Evolutionary conservation across 768 basidiomycete genomes (phyloP).

Genomic region (Myochromella boudieri): DNA sequence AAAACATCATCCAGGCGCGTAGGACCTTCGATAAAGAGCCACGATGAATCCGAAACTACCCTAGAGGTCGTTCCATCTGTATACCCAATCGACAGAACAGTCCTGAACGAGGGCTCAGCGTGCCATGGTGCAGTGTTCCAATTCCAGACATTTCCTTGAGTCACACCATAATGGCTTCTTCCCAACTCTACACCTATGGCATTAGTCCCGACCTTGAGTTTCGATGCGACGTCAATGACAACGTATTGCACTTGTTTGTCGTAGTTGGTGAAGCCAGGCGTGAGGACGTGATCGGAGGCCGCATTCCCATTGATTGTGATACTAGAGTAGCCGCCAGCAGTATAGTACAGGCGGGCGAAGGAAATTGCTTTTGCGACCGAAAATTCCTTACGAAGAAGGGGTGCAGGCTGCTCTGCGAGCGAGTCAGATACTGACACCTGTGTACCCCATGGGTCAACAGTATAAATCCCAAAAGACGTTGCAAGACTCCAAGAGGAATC

Average conservation of each 20-base stretch:
- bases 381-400: slow-evolving; percentile 26
- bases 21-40: slow-evolving; percentile 26
- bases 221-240: slow-evolving; percentile 22
- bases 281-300: slow-evolving; percentile 26
- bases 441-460: slow-evolving; percentile 22
- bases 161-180: slow-evolving; percentile 27
- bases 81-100: slow-evolving; percentile 24
- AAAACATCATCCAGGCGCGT: slow-evolving; percentile 29
- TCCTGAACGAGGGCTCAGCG: slow-evolving; percentile 24
- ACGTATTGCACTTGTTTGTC: slow-evolving; percentile 27
- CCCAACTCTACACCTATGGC: slow-evolving; percentile 25
- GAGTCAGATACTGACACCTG: slow-evolving; percentile 21
- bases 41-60: slow-evolving; percentile 20
- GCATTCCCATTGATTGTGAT: slow-evolving; percentile 26
- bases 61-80: slow-evolving; percentile 22
- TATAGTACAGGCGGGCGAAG: slow-evolving; percentile 27
- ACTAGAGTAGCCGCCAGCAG: slow-evolving; percentile 28
- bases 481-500: slow-evolving; percentile 24
- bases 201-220: slow-evolving; percentile 18
- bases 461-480: slow-evolving; percentile 19
- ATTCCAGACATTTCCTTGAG: slow-evolving; percentile 30
- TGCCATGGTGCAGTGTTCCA: slow-evolving; percentile 31
- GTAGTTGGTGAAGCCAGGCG: slow-evolving; percentile 31
- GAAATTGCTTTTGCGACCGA: slow-evolving; percentile 18
- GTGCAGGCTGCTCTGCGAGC: slow-evolving; percentile 28